Evolutionary conservation across 2,329 filamentous ascomycete species (phyloP), one percentile per base, ranked within the genome.

Genomic region (Pseudogymnoascus sp.): DNA sequence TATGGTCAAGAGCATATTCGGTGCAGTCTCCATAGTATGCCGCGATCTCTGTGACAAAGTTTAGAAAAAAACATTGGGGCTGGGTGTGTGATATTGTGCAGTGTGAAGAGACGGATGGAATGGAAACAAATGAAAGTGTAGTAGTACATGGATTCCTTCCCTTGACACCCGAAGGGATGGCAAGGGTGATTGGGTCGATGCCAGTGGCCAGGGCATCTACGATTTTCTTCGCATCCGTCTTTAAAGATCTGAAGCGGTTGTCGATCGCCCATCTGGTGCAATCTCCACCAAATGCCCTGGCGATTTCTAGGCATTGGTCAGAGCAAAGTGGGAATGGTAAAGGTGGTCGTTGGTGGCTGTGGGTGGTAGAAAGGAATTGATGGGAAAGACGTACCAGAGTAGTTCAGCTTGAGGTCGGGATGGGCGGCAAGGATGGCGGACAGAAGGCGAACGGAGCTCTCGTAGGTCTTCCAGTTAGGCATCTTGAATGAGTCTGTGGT

Each of bases 401-500:
- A 86, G 70, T 87, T 83, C 60, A 85, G 79, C 64, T 80, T 83
- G 0, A 81, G 68, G 0, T 75, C 74, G 0, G 79, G 79, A 60
- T 82, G 78, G 2, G 83, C 81, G 0, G 84, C 84, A 0, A 87
- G 74, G 24, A 87, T 79, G 4, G 84, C 84, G 1, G 83, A 80
- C 2, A 87, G 75, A 36, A 87, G 79, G 50, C 84, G 83, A 17
- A 79, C 78, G 65, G 84, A 82, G 0, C 81, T 77, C 70, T 87
- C 84, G 69, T 84, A 85, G 1, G 76, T 78, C 64, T 80, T 81
- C 74, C 85, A 87, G 66, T 84, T 85, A 3, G 80, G 74, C 81
- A 84, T 83, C 1, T 15, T 72, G 65, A 40, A 17, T 4, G 47
- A 15, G 29, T 11, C 33, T 5, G n/a, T 13, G 8, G 21, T 54